phyloP scores from a whole-genome alignment of 2,329 filamentous ascomycete species.

The Claviceps quebecensis region DNA sequence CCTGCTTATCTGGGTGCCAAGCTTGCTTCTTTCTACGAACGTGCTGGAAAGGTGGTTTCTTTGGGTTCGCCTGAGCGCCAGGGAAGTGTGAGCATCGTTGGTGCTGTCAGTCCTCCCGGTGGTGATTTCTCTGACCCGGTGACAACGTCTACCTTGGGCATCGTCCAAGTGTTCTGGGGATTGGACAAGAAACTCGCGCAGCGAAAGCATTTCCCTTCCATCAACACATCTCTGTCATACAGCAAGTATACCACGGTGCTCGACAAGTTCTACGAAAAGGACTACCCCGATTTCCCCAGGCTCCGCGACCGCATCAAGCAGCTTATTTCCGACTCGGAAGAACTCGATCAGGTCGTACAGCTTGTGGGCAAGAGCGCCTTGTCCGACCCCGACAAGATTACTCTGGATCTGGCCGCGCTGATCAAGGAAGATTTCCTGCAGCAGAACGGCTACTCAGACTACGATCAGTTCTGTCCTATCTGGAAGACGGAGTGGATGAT shows the following conservation, averaged over 20 bases:
- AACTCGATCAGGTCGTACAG: slow-evolving; percentile 96
- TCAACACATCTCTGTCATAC: slow-evolving; percentile 91
- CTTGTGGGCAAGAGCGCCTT: slow-evolving; percentile 94
- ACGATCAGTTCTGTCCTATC: slow-evolving; percentile 96
- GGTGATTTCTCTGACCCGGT: slow-evolving; percentile 99
- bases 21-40: slow-evolving; percentile 97
- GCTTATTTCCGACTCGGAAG: slow-evolving; percentile 86
- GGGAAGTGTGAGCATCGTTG: slow-evolving; percentile 94
- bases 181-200: slow-evolving; percentile 98
- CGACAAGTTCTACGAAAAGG: slow-evolving; percentile 88
- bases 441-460: slow-evolving; percentile 98
- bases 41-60: slow-evolving; percentile 73
- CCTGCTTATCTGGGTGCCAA: slow-evolving; percentile 94
- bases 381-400: slow-evolving; percentile 96
- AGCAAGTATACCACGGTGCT: slow-evolving; percentile 86
- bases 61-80: slow-evolving; percentile 79
- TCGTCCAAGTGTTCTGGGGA: slow-evolving; percentile 99
- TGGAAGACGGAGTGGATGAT: slow-evolving; percentile 99
- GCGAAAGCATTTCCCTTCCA: slow-evolving; percentile 96
- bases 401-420: slow-evolving; percentile 76
- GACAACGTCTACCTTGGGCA: slow-evolving; percentile 82
- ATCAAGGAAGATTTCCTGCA: slow-evolving; percentile 98
- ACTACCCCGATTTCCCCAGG: slow-evolving; percentile 85
- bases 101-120: slow-evolving; percentile 90
- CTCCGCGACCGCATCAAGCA: slow-evolving; percentile 88